A percentile compares a stretch with the other conserved stretches of the same genome.
Conservation (phyloP, 2,329 filamentous ascomycete genomes). For the Fusarium palustre region DNA sequence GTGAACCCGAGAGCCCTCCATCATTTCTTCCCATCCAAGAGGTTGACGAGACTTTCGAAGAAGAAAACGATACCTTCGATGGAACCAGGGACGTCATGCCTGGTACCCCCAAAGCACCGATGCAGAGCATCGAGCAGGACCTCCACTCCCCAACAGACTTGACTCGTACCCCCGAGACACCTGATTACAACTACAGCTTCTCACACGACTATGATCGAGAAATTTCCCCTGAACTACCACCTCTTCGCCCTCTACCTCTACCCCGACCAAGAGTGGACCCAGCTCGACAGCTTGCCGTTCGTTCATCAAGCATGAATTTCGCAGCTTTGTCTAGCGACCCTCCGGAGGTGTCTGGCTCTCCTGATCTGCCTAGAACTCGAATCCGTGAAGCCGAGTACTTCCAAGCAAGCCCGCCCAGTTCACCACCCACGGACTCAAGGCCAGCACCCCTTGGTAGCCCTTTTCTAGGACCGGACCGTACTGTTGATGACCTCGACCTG, state of each 20-base stretch:
- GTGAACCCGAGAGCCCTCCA: constrained; percentile 26
- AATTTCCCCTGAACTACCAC: constrained; percentile 53
- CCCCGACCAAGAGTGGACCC: constrained; percentile 49
- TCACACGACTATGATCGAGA: constrained; percentile 42
- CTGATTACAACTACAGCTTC: constrained; percentile 35
- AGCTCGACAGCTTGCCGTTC: constrained; percentile 56
- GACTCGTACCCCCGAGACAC: constrained; percentile 35
- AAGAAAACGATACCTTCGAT: constrained; percentile 26
- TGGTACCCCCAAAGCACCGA: constrained; percentile 25
- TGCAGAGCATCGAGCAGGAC: constrained; percentile 33
- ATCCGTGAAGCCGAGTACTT: constrained; percentile 52
- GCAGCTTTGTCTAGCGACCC: constrained; percentile 57
- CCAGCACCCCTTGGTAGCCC: constrained; percentile 61
- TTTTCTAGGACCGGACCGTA: constrained; percentile 56
- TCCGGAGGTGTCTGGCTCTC: constrained; percentile 60
- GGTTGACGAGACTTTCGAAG: constrained; percentile 23
- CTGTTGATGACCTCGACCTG: constrained; percentile 54
- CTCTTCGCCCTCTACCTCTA: constrained; percentile 46
- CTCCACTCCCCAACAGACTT: constrained; percentile 19
- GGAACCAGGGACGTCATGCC: constrained; percentile 30
- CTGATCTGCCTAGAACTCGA: constrained; percentile 48
- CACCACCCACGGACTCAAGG: constrained; percentile 54
- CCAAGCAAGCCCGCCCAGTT: constrained; percentile 62
- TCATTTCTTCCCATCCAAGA: constrained; percentile 40
- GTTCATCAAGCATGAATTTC: constrained; percentile 52